Evolutionary conservation across 2,329 filamentous ascomycete genomes (phyloP).

Genomic region (Aspergillus sp.): DNA sequence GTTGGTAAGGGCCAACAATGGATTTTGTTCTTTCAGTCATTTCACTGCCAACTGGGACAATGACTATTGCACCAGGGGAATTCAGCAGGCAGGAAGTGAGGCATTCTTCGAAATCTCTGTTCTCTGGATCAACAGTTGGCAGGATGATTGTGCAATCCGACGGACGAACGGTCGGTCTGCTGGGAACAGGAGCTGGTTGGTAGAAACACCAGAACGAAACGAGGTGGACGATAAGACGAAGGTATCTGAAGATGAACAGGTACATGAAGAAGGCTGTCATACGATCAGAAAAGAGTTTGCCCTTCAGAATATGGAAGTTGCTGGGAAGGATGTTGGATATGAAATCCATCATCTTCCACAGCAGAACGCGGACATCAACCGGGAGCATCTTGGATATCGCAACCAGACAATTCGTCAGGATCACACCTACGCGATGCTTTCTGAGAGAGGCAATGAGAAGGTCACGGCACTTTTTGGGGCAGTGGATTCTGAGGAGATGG

Average conservation of each 20-base stretch:
- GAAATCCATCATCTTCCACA: too few relatives aligned
- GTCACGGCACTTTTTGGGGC: background rate
- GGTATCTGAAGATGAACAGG: conserved; percentile 49
- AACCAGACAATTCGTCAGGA: background rate
- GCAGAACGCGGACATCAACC: too few relatives aligned
- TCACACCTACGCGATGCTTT: background rate
- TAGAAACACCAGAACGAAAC: conserved; percentile 43
- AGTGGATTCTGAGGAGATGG: background rate
- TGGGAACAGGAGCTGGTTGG: conserved; percentile 28
- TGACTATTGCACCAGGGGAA: conserved; percentile 38
- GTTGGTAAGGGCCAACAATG: conserved; percentile 2
- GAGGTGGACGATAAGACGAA: conserved; percentile 47
- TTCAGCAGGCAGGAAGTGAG: conserved; percentile 44
- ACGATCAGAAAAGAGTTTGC: background rate
- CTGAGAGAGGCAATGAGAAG: background rate
- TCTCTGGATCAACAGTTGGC: conserved; percentile 50
- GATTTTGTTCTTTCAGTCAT: conserved; percentile 10
- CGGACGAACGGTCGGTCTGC: conserved; percentile 31
- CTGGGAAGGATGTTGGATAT: background rate
- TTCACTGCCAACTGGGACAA: conserved; percentile 48
- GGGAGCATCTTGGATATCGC: too few relatives aligned
- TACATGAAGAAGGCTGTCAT: background rate
- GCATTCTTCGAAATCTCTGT: conserved; percentile 44
- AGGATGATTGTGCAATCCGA: conserved; percentile 53
- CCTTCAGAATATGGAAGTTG: background rate